Evolutionary conservation across 768 basidiomycete genomes (phyloP), one percentile per base, ranked within the genome.

Genomic region (Lactifluus rugatus): DNA sequence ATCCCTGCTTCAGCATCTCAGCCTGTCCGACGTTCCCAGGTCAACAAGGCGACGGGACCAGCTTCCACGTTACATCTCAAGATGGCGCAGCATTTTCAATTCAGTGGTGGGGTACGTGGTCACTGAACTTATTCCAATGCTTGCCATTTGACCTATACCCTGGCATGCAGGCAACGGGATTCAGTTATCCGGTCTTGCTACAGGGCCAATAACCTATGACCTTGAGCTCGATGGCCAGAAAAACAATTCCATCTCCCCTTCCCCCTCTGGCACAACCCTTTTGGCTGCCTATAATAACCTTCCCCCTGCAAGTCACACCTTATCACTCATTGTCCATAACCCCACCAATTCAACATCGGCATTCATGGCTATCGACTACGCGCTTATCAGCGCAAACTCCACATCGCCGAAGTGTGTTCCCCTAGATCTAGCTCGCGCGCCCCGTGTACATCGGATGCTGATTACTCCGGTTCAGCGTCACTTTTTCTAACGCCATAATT

Each of bases 51-150:
- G 73, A 70, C 41, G 86, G 86, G 11, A 75, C 74, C 6, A 84
- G 79, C 61, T 73, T 71, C 26, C 87, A 89, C 65, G 72, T 80
- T 56, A 89, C 87, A n/a, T 75, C 78, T 9, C 72, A 67, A 56
- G 67, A 85, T 65, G 80, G 80, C 14, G 83, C 87, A 10, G 74
- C 76, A 11, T 61, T 89, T 10, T 69, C 75, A 47, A 65, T 89
- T 48, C 67, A 66, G 47, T 90, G 84, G 83, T 78, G 72, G 57
- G 87, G 87, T 86, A 65, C 60, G 78, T 73, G 10, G 2, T 53
- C 37, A 37, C n/a, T 11, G 45, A n/a, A 13, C 14, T 19, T n/a
- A 34, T 21, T 21, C 36, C 4, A 5, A 6, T 23, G 34, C 37
- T 19, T 7, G 32, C 31, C 23, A 9, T 25, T 17, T 52, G 4